A percentile compares a stretch with the other conserved stretches of the same genome.
phyloP scores from a whole-genome alignment of 345 rosid genomes.

The Populus tremula region DNA sequence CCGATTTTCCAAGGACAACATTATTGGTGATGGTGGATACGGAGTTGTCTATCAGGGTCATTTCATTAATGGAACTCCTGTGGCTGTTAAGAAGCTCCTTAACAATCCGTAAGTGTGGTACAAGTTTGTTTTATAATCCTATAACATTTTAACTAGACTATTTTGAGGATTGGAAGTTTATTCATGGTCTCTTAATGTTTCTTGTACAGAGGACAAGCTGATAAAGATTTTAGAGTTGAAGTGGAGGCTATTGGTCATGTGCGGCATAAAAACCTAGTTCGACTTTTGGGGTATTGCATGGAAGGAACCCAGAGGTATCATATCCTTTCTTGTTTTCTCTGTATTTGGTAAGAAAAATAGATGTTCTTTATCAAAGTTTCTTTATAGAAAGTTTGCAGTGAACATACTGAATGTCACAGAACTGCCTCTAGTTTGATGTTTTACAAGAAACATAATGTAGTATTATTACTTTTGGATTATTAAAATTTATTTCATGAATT shows the following conservation, averaged over 20 bases:
- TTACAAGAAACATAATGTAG: not conserved
- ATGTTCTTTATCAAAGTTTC: not conserved
- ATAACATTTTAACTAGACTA: not conserved
- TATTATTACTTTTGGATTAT: not conserved
- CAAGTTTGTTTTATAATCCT: not conserved
- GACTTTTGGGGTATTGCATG: constrained; percentile 92
- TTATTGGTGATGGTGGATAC: constrained; percentile 96
- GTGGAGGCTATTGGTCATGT: constrained; percentile 98
- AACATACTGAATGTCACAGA: not conserved
- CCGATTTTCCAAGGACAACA: constrained; percentile 71
- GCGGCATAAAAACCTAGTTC: constrained; percentile 90
- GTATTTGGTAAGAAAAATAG: not conserved
- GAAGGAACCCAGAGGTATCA: constrained; percentile 92
- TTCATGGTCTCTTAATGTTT: constrained; percentile 6
- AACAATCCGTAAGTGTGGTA: constrained; percentile 74
- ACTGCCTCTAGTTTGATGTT: not conserved
- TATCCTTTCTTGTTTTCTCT: constrained; percentile 6
- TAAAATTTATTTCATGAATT: not conserved
- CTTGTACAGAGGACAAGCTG: constrained; percentile 81
- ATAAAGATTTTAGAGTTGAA: constrained; percentile 93
- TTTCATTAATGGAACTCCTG: constrained; percentile 65
- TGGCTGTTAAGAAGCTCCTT: constrained; percentile 92
- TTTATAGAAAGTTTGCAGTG: not conserved
- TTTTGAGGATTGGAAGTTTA: not conserved
- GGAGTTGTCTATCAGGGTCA: constrained; percentile 88